Conservation (phyloP, 148 eudicot genomes). For the Diospyros kaki region DNA sequence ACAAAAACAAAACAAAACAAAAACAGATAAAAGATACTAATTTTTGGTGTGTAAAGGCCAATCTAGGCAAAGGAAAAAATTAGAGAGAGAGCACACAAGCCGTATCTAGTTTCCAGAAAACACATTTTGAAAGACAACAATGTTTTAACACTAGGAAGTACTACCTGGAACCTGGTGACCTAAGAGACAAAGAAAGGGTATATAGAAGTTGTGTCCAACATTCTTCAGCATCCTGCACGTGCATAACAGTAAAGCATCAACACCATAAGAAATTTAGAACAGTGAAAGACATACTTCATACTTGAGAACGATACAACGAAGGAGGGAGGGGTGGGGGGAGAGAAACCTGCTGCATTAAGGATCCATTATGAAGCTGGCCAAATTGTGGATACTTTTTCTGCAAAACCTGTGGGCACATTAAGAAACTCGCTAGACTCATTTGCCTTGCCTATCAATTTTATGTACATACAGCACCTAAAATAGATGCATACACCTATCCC, state of each 20-base stretch:
- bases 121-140: too few relatives aligned
- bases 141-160: not conserved
- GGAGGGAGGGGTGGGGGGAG: not conserved
- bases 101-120: too few relatives aligned
- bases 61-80: too few relatives aligned
- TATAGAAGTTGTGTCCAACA: constrained; percentile 94
- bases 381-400: constrained; percentile 97
- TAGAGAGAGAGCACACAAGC: too few relatives aligned
- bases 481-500: not conserved
- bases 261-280: not conserved
- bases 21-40: too few relatives aligned
- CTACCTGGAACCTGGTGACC: constrained; percentile 60
- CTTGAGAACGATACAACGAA: not conserved
- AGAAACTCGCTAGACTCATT: not conserved
- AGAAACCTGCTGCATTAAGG: constrained; percentile 94
- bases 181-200: constrained; percentile 80
- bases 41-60: too few relatives aligned
- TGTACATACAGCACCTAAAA: not conserved
- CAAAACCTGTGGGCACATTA: constrained; percentile 48
- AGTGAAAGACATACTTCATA: constrained; percentile 10
- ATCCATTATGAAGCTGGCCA: constrained; percentile 89
- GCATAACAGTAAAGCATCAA: constrained; percentile 2
- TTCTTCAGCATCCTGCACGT: constrained; percentile 92
- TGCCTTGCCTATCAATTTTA: not conserved
- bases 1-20: too few relatives aligned